A percentile compares a stretch with the other conserved stretches of the same genome.
These are phyloP conservation scores for Leccinum pellstonianum DNA, from an alignment of 768 basidiomycete species.

Conservation along the genomic window DNA sequence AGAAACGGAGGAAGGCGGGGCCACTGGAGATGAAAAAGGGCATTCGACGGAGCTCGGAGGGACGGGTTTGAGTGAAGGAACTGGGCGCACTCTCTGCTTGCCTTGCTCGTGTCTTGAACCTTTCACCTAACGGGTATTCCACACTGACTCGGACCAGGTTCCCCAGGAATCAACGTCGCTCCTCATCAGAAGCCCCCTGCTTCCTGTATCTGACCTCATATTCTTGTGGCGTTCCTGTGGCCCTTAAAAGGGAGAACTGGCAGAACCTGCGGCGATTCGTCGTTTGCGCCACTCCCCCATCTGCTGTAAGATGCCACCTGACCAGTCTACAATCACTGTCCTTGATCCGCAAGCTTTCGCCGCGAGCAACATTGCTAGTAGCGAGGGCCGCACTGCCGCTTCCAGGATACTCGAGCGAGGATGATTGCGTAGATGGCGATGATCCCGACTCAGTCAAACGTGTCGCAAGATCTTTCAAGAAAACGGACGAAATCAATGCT, in stretches of 20 bases:
- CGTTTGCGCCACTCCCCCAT: neutral
- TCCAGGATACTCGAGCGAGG: slow-evolving; percentile 10
- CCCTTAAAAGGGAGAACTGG: neutral
- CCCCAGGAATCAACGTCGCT: neutral
- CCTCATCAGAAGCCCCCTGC: slow-evolving; percentile 3
- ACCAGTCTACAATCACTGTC: slow-evolving; percentile 1
- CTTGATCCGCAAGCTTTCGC: slow-evolving; percentile 22
- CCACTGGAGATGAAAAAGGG: too few species aligned
- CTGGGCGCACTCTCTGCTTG: neutral
- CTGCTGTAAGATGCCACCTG: slow-evolving; percentile 1
- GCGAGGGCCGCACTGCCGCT: slow-evolving; percentile 20
- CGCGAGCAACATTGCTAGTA: slow-evolving; percentile 15
- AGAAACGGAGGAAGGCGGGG: too few species aligned
- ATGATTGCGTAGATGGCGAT: too few species aligned
- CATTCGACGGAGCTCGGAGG: too few species aligned
- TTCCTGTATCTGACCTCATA: neutral
- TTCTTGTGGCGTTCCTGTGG: neutral
- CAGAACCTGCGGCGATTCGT: neutral
- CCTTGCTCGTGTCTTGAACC: neutral
- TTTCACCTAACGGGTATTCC: neutral
- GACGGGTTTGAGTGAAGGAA: too few species aligned
- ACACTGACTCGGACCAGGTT: neutral
- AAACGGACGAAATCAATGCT: too few species aligned
- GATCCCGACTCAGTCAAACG: too few species aligned
- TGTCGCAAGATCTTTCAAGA: too few species aligned